Evolutionary conservation across 225 moss, liverwort and hornwort genomes (phyloP).

Genomic region (Ulota crispa): DNA sequence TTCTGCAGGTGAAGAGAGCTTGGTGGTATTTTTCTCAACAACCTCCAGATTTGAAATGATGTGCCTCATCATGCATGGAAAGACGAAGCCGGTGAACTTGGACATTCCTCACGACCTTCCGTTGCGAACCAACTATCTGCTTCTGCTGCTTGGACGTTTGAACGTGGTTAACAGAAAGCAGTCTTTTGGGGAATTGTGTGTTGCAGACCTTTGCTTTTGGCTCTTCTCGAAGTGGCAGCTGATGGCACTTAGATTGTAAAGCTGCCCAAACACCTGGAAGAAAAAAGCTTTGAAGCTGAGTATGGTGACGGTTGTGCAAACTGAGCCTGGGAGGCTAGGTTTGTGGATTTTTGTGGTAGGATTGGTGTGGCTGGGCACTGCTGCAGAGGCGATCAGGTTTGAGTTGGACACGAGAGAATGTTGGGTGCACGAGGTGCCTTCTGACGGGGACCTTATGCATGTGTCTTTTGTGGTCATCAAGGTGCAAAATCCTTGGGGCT

Average conservation of each 20-base stretch:
- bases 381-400: conserved; percentile 35
- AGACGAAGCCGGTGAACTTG: conserved; percentile 8
- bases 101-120: not conserved
- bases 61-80: conserved; percentile 9
- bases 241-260: not conserved
- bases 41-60: conserved; percentile 40
- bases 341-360: conserved; percentile 7
- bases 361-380: not conserved
- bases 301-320: not conserved
- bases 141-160: not conserved
- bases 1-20: not conserved
- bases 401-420: conserved; percentile 44
- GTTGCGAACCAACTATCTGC: not conserved
- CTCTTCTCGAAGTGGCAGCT: not conserved
- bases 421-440: conserved; percentile 47
- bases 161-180: not conserved
- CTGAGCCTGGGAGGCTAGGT: not conserved
- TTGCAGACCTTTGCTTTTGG: not conserved
- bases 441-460: conserved; percentile 34
- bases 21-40: not conserved
- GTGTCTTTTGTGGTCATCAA: conserved; percentile 47
- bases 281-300: not conserved
- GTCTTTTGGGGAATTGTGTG: too few relatives aligned
- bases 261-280: not conserved
- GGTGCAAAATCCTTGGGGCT: conserved; percentile 31